These are phyloP conservation scores for Phytophthora constricta DNA, from an alignment of 352 stramenopile species.

Conservation along the genomic window DNA sequence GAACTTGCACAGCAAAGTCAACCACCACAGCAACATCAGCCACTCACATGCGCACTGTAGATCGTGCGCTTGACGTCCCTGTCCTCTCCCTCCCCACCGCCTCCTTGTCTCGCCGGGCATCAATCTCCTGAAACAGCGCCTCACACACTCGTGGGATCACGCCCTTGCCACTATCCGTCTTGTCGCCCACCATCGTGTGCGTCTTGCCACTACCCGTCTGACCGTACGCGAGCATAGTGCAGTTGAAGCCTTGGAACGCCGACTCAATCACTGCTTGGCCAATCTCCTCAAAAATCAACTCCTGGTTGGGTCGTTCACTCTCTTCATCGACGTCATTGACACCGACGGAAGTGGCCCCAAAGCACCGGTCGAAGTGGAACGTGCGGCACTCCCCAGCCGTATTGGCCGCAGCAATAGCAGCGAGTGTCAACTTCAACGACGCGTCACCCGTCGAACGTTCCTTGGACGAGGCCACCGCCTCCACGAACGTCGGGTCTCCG, in stretches of 20 bases:
- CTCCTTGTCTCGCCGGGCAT: slow-evolving; percentile 43
- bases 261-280: slow-evolving; percentile 70
- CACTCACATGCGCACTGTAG: slow-evolving; percentile 49
- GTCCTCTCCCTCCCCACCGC: slow-evolving; percentile 17
- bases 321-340: slow-evolving; percentile 41
- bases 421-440: slow-evolving; percentile 35
- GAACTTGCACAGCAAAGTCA: too few relatives aligned
- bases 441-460: slow-evolving; percentile 6
- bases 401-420: slow-evolving; percentile 41
- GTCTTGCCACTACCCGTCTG: slow-evolving; percentile 87
- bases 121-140: slow-evolving; percentile 75
- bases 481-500: slow-evolving; percentile 57
- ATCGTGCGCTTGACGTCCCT: slow-evolving; percentile 36
- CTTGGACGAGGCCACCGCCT: slow-evolving; percentile 34
- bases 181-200: slow-evolving; percentile 86
- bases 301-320: slow-evolving; percentile 65
- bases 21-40: slow-evolving; percentile 8
- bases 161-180: slow-evolving; percentile 60
- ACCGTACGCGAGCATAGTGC: slow-evolving; percentile 81
- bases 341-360: slow-evolving; percentile 49
- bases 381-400: slow-evolving; percentile 59
- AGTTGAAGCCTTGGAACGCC: slow-evolving; percentile 86
- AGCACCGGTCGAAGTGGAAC: slow-evolving; percentile 86
- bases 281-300: slow-evolving; percentile 83
- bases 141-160: slow-evolving; percentile 85